A percentile compares a stretch with the other conserved stretches of the same genome.
phyloP scores from a whole-genome alignment of 345 rosid species.

The Brassica nigra region DNA sequence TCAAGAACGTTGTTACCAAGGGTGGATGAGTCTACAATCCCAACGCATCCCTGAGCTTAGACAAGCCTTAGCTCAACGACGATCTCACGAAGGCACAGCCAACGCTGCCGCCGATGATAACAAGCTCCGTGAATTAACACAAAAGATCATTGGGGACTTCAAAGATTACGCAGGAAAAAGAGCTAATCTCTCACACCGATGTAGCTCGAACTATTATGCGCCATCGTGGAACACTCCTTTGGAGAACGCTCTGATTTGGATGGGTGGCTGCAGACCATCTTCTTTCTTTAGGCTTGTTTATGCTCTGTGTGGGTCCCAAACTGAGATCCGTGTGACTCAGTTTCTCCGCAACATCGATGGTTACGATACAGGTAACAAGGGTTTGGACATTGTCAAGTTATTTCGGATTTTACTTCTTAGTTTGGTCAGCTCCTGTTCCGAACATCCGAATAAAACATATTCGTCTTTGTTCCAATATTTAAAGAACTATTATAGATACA shows the following conservation, averaged over 20 bases:
- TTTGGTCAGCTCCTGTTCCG: background rate
- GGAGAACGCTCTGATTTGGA: conserved; percentile 54
- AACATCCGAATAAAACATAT: background rate
- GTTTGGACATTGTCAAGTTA: background rate
- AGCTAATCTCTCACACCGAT: conserved; percentile 9
- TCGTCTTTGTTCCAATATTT: background rate
- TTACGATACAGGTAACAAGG: conserved; percentile 19
- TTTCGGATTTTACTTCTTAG: background rate
- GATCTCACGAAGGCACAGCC: background rate
- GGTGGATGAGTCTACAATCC: conserved; percentile 36
- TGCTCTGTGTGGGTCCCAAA: conserved; percentile 39
- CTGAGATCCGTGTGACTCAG: conserved; percentile 36
- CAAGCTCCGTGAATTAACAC: conserved; percentile 22
- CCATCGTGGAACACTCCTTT: conserved; percentile 50
- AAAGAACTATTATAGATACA: too few species aligned
- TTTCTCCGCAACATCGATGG: conserved; percentile 37
- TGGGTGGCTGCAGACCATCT: conserved; percentile 58
- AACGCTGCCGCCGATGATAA: background rate
- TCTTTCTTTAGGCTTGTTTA: conserved; percentile 46
- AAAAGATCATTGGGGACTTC: conserved; percentile 32
- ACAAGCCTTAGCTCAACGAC: conserved; percentile 21
- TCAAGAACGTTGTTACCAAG: conserved; percentile 24
- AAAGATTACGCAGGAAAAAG: conserved; percentile 28
- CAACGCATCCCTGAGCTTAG: conserved; percentile 24
- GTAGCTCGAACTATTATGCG: conserved; percentile 39